phyloP scores from a whole-genome alignment of 2,329 filamentous ascomycete genomes.

The Periconia digitata region DNA sequence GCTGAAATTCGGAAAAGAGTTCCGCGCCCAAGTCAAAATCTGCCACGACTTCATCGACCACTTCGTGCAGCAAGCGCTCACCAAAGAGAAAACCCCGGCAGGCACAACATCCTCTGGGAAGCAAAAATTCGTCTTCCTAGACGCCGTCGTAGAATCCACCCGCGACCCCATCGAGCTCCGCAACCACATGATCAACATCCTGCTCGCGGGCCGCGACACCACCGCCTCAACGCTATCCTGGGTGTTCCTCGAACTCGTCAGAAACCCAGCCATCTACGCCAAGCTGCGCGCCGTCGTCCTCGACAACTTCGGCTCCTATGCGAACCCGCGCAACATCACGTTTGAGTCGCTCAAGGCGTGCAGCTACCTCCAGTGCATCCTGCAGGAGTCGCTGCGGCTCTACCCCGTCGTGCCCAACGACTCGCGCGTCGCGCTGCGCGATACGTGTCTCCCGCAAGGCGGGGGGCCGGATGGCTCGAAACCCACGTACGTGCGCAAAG shows the following conservation, averaged over 20 bases:
- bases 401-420: constrained; percentile 39
- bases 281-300: constrained; percentile 40
- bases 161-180: constrained; percentile 67
- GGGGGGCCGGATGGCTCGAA: constrained; percentile 37
- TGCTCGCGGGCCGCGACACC: constrained; percentile 84
- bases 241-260: constrained; percentile 54
- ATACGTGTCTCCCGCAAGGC: constrained; percentile 39
- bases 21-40: constrained; percentile 28
- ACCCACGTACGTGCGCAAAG: constrained; percentile 39
- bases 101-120: constrained; percentile 19
- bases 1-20: constrained; percentile 29
- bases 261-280: constrained; percentile 39
- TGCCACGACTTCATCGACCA: constrained; percentile 32
- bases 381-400: constrained; percentile 40
- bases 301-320: constrained; percentile 46
- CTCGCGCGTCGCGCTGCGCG: constrained; percentile 27
- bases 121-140: constrained; percentile 72
- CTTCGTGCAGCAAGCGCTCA: constrained; percentile 25
- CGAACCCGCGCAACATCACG: constrained; percentile 42
- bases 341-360: constrained; percentile 41
- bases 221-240: constrained; percentile 80
- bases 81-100: constrained; percentile 14
- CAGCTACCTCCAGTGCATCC: constrained; percentile 33
- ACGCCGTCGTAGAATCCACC: constrained; percentile 77
- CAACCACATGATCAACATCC: constrained; percentile 78